Conservation (phyloP, 2,329 filamentous ascomycete genomes). For the Bertia moriformis region DNA sequence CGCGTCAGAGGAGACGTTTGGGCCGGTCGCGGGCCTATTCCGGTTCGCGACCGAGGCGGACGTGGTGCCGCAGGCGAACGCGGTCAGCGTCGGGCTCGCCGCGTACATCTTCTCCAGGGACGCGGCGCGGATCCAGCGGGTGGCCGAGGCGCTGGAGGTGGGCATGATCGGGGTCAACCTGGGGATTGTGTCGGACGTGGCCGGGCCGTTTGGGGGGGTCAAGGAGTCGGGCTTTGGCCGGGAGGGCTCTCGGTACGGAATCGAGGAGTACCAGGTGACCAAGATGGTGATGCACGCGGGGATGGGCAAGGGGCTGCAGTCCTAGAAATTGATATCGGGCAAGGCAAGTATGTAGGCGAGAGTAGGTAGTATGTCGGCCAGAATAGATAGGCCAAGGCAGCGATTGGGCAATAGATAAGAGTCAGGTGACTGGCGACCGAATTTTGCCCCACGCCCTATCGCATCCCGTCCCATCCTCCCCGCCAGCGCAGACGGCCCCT, state of each 20-base stretch:
- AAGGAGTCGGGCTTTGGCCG: constrained; percentile 71
- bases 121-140: constrained; percentile 40
- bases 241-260: constrained; percentile 65
- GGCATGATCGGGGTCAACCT: constrained; percentile 83
- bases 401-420: too few species aligned
- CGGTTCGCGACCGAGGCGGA: constrained; percentile 79
- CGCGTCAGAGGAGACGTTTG: constrained; percentile 83
- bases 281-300: constrained; percentile 43
- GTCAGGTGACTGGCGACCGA: too few species aligned
- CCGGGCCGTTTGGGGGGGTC: constrained; percentile 60
- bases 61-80: constrained; percentile 72
- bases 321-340: background rate
- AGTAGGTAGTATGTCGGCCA: too few species aligned
- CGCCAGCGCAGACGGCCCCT: too few species aligned
- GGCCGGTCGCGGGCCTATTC: constrained; percentile 81
- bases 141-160: constrained; percentile 61
- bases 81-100: constrained; percentile 71
- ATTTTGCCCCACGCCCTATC: too few species aligned
- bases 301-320: background rate
- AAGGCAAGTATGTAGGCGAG: too few species aligned
- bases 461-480: too few species aligned
- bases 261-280: constrained; percentile 61
- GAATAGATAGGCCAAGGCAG: too few species aligned
- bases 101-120: constrained; percentile 80
- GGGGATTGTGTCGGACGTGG: constrained; percentile 45